A percentile compares a stretch with the other conserved stretches of the same genome.
Conservation (phyloP, 805 yeast species). For the Candida insectalens region DNA sequence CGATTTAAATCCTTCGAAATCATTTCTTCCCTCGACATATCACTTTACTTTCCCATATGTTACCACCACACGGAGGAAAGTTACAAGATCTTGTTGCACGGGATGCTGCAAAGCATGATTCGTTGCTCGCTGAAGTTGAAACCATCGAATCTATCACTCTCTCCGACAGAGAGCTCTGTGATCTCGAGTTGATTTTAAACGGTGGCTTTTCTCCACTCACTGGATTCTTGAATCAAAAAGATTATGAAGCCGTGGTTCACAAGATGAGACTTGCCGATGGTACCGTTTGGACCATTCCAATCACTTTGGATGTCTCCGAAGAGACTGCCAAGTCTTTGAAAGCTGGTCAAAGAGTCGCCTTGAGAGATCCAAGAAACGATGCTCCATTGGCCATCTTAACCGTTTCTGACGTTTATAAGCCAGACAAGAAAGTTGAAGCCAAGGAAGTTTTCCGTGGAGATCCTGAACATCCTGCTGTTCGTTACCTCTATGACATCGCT, state of each 20-base stretch:
- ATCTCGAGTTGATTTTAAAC: constrained; percentile 78
- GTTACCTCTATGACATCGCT: constrained; percentile 60
- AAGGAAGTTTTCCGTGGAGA: constrained; percentile 88
- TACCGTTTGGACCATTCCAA: constrained; percentile 85
- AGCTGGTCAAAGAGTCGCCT: constrained; percentile 54
- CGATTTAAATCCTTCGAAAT: no score
- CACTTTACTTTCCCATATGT: no score
- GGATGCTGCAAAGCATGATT: constrained; percentile 52
- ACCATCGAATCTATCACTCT: constrained; percentile 39
- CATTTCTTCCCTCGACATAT: no score
- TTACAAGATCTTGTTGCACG: constrained; percentile 79
- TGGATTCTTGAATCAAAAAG: constrained; percentile 58
- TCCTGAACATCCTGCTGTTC: constrained; percentile 91
- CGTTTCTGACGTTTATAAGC: constrained; percentile 68
- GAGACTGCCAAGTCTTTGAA: constrained; percentile 35
- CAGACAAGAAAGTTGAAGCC: constrained; percentile 76
- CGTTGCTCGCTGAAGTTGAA: constrained; percentile 50
- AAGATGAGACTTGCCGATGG: constrained; percentile 68
- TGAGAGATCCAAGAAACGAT: constrained; percentile 77
- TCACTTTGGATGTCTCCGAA: constrained; percentile 68
- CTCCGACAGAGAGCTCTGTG: constrained; percentile 87
- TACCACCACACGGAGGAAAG: constrained; percentile 86
- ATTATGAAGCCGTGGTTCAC: constrained; percentile 59
- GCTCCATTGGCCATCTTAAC: constrained; percentile 74
- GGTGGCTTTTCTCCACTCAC: constrained; percentile 89